Evolutionary conservation across 1,284 basidiomycete genomes (phyloP), one percentile per base, ranked within the genome.

Genomic region (Agroathelia rolfsii): DNA sequence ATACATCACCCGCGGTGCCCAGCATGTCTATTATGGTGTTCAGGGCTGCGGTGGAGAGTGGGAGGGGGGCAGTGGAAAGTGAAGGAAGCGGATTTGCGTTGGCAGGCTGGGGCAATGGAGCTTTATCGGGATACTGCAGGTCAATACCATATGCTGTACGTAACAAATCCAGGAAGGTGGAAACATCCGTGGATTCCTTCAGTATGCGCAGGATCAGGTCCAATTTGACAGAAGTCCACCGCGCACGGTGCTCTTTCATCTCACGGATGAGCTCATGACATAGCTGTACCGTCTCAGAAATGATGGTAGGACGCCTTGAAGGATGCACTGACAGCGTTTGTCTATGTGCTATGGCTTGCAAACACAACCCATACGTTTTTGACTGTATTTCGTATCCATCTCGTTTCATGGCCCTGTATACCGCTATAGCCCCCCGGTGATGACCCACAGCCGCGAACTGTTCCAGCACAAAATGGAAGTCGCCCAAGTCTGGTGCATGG

Each of bases 391-490:
- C 44, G 23, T 73, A 42, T 20, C 64, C 66, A 2, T 55, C 35
- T 18, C 54, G 47, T 18, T 48, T 49, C 36, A 86, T 52, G 45
- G 84, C 81, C 32, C 63, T 53, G 45, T 81, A 71, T 5, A 85
- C 68, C 32, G 65, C 51, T 44, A 68, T 57, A 11, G 69, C 63
- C 6, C 76, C 78, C 14, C 58, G 44, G 43, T 73, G 59, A 46
- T 86, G 68, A 5, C 82, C 83, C 3, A 73, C 70, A 0, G 76
- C 71, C 24, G 80, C 77, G 41, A 83, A 82, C 37, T 83, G 78
- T 39, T 69, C 63, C 31, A 87, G 51, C 32, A 87, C 56, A 46
- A 76, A 76, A 49, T 86, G 66, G 50, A 79, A 86, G 50, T 86
- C 83, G 2, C 72, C 67, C 32, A 76, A 38, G 5, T 58, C 48